Percentiles rank a stretch among this genome's conserved stretches.
Evolutionary conservation across 345 rosid species (phyloP).

Genomic region (Laguncularia racemosa): DNA sequence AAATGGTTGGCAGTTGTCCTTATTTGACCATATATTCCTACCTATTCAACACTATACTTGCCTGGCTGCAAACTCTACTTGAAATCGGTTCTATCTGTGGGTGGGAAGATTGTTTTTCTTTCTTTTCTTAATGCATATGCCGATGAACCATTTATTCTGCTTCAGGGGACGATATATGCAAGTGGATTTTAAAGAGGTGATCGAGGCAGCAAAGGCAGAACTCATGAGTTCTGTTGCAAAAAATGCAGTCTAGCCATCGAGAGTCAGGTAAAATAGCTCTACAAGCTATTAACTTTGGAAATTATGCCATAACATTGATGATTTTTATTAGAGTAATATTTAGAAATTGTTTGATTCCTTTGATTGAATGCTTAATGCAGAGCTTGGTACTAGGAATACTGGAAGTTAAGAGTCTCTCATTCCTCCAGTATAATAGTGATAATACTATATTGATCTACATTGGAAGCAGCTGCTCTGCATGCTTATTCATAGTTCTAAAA

Average conservation of each 20-base stretch:
- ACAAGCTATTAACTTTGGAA: neutral
- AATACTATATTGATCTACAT: too few species aligned
- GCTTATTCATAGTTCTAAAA: too few species aligned
- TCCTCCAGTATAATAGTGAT: too few species aligned
- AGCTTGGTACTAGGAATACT: too few species aligned
- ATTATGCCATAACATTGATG: neutral
- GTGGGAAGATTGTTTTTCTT: neutral
- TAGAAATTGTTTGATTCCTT: too few species aligned
- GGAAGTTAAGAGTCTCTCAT: too few species aligned
- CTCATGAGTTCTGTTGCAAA: conserved; percentile 43
- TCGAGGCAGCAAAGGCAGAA: conserved; percentile 83
- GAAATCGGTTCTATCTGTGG: neutral
- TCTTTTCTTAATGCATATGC: neutral
- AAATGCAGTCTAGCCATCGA: conserved; percentile 19
- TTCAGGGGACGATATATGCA: conserved; percentile 77
- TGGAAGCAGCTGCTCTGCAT: too few species aligned
- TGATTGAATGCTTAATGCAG: too few species aligned
- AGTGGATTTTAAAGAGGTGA: conserved; percentile 56
- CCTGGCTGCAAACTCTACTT: too few species aligned
- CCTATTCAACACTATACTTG: neutral
- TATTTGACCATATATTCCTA: neutral
- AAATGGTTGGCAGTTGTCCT: neutral
- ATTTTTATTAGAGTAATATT: too few species aligned
- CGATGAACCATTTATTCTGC: conserved; percentile 5
- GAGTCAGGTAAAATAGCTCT: neutral